phyloP scores from a whole-genome alignment of 306 rosid species.

The Alnus glutinosa region DNA sequence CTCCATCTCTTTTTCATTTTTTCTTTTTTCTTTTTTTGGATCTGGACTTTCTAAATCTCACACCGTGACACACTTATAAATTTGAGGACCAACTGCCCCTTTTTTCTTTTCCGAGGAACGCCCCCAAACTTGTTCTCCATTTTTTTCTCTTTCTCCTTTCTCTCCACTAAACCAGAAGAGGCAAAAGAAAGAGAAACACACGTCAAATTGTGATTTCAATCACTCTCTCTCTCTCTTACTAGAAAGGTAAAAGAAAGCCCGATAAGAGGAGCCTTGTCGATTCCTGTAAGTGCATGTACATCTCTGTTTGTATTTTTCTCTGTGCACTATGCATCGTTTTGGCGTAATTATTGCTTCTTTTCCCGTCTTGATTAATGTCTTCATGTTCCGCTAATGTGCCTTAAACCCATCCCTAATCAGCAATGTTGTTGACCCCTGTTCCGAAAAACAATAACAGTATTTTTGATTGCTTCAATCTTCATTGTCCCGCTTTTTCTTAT shows the following conservation, averaged over 20 bases:
- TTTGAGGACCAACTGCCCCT: slow-evolving; percentile 25
- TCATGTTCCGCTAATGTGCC: neutral
- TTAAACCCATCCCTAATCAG: slow-evolving; percentile 21
- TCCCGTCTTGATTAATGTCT: neutral
- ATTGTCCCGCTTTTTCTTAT: slow-evolving; percentile 9
- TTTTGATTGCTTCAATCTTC: slow-evolving; percentile 5
- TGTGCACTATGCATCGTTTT: neutral
- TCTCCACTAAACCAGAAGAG: slow-evolving; percentile 25
- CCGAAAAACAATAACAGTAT: neutral
- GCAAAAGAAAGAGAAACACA: neutral
- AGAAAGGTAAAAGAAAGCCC: slow-evolving; percentile 27
- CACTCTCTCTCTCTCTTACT: slow-evolving; percentile 13
- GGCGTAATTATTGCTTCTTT: neutral
- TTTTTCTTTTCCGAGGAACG: slow-evolving; percentile 43
- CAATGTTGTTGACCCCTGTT: slow-evolving; percentile 46
- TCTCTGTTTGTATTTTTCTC: neutral
- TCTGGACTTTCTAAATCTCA: neutral
- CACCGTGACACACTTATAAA: slow-evolving; percentile 26
- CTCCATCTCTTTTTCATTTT: too few relatives aligned
- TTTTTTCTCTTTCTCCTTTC: neutral
- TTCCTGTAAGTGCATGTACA: slow-evolving; percentile 34
- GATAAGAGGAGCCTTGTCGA: slow-evolving; percentile 15
- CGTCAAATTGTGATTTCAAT: neutral
- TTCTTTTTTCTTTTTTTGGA: neutral
- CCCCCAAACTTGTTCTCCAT: slow-evolving; percentile 25